Percentiles rank a stretch among this genome's conserved stretches.
Evolutionary conservation across 108 stramenopile species (phyloP).

Genomic region (Bacterosira constricta): DNA sequence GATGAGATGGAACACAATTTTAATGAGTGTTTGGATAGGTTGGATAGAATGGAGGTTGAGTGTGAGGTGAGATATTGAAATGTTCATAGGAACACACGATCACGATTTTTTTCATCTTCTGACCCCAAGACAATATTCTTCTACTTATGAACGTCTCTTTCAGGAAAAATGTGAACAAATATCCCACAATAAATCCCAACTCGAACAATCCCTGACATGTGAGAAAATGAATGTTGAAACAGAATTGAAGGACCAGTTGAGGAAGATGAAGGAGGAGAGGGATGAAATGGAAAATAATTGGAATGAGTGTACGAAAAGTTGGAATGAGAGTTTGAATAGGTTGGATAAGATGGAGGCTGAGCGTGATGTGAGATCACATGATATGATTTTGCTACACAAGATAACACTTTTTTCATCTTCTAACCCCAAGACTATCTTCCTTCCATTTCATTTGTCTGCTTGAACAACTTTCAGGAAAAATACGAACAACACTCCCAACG

Average conservation of each 20-base stretch:
- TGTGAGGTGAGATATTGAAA: constrained; percentile 15
- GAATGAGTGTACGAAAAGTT: constrained; percentile 8
- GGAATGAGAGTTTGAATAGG: too few species aligned
- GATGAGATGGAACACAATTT: constrained; percentile 5
- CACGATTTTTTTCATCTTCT: too few species aligned
- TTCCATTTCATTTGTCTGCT: not conserved
- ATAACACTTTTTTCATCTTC: not conserved
- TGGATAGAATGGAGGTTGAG: not conserved
- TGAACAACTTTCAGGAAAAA: constrained; percentile 16
- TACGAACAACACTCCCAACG: not conserved
- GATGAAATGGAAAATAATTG: constrained; percentile 4
- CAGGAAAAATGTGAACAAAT: too few species aligned
- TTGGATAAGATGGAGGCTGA: not conserved
- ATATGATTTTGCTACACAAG: not conserved
- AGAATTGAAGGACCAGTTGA: too few species aligned
- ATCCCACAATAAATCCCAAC: too few species aligned
- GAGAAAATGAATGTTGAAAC: too few species aligned
- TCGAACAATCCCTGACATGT: too few species aligned
- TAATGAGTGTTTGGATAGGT: not conserved
- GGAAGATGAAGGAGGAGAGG: not conserved
- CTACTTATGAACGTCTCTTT: too few species aligned
- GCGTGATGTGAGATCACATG: constrained; percentile 3
- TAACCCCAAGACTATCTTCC: not conserved
- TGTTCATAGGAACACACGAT: too few species aligned
- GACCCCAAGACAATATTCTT: too few species aligned